A percentile compares a stretch with the other conserved stretches of the same genome.
Evolutionary conservation across 2,329 filamentous ascomycete genomes (phyloP).

Genomic region (Diaporthe citriasiana): DNA sequence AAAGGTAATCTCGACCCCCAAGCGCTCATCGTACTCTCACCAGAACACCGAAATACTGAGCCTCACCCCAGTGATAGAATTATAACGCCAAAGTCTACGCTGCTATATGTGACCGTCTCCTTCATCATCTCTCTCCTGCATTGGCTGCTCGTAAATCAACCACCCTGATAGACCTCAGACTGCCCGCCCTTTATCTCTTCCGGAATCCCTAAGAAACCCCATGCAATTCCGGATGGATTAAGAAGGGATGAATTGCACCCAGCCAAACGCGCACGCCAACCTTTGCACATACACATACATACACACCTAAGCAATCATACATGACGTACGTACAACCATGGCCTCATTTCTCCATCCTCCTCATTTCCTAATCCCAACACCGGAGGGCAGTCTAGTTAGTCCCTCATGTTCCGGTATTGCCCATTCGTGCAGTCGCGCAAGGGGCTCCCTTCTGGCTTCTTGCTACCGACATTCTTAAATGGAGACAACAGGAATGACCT

Average conservation of each 20-base stretch:
- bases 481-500: slow-evolving; percentile 48
- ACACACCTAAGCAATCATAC: slow-evolving; percentile 38
- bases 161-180: slow-evolving; percentile 43
- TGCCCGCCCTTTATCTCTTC: slow-evolving; percentile 45
- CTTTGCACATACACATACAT: slow-evolving; percentile 40
- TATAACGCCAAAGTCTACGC: slow-evolving; percentile 19
- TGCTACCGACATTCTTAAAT: slow-evolving; percentile 41
- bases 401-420: slow-evolving; percentile 35
- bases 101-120: slow-evolving; percentile 1
- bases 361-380: slow-evolving; percentile 24
- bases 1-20: background rate
- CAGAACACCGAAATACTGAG: background rate
- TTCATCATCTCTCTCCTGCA: background rate
- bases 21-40: background rate
- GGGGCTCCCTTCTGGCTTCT: slow-evolving; percentile 35
- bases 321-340: slow-evolving; percentile 42
- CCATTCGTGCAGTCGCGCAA: slow-evolving; percentile 43
- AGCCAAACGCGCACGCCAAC: slow-evolving; percentile 30
- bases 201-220: slow-evolving; percentile 42
- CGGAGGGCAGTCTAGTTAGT: slow-evolving; percentile 25
- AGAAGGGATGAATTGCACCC: slow-evolving; percentile 24
- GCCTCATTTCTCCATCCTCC: slow-evolving; percentile 39
- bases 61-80: background rate
- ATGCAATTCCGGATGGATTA: slow-evolving; percentile 41
- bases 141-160: background rate